Evolutionary conservation across 78 protist genomes (phyloP).

Genomic region (Diacronema lutheri): DNA sequence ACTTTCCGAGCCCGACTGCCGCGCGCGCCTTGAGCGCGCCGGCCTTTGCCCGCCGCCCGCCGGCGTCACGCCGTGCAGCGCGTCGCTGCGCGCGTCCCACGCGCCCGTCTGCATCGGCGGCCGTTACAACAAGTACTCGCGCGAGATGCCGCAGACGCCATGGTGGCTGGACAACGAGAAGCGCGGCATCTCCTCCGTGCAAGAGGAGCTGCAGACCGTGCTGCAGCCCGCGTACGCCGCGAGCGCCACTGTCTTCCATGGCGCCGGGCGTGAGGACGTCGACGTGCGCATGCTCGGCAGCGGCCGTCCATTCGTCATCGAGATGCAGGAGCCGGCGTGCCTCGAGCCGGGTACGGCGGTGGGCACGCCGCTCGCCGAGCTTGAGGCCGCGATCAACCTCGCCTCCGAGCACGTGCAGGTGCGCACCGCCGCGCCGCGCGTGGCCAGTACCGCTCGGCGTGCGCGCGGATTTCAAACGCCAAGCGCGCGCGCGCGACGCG

Average conservation of each 20-base stretch:
- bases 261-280: slow-evolving; percentile 54
- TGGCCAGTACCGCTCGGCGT: neutral
- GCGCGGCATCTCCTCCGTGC: neutral
- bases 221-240: neutral
- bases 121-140: neutral
- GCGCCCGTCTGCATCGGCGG: neutral
- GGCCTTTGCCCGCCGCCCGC: neutral
- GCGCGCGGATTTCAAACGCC: neutral
- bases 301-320: slow-evolving; percentile 50
- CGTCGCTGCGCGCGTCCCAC: neutral
- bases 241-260: neutral
- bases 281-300: slow-evolving; percentile 70
- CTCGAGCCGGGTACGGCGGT: neutral
- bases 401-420: too few species aligned
- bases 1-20: too few species aligned
- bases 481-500: neutral
- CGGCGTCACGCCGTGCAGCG: neutral
- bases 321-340: neutral
- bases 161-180: neutral
- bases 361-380: too few species aligned
- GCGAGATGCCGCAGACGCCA: slow-evolving; percentile 8
- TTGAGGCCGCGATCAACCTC: too few species aligned
- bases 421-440: too few species aligned
- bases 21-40: neutral
- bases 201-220: neutral